phyloP scores from a whole-genome alignment of 108 stramenopile genomes.

The Fragilariopsis cylindrus region DNA sequence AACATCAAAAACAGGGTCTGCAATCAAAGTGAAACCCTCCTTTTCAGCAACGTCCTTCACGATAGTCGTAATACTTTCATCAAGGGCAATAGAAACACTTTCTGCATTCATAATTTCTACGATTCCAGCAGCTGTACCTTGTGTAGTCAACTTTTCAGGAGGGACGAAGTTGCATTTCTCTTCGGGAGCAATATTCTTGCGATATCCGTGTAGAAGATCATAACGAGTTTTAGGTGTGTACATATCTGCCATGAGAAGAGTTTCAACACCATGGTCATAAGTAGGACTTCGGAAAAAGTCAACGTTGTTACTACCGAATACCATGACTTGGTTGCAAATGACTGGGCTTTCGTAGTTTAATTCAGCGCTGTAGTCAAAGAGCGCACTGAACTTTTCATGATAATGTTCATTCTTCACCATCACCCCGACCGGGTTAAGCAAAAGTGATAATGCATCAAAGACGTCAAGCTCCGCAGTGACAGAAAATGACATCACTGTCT shows the following conservation, averaged over 20 bases:
- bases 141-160: constrained; percentile 33
- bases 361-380: constrained; percentile 47
- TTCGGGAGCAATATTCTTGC: constrained; percentile 31
- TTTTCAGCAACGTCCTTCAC: constrained; percentile 30
- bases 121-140: constrained; percentile 55
- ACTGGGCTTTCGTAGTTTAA: constrained; percentile 24
- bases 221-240: constrained; percentile 13
- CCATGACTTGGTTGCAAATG: constrained; percentile 25
- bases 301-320: constrained; percentile 34
- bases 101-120: constrained; percentile 70
- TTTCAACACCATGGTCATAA: constrained; percentile 31
- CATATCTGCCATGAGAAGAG: background rate
- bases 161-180: constrained; percentile 11
- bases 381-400: constrained; percentile 50
- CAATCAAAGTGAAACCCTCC: constrained; percentile 40
- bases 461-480: constrained; percentile 61
- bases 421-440: constrained; percentile 63
- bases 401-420: constrained; percentile 60
- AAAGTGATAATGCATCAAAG: constrained; percentile 51
- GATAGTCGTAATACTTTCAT: constrained; percentile 10
- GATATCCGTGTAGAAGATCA: constrained; percentile 31
- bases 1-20: constrained; percentile 29
- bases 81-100: constrained; percentile 29
- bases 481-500: constrained; percentile 57
- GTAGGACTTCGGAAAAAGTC: constrained; percentile 26